Conservation (phyloP, 2,329 filamentous ascomycete genomes). For the Aspergillus puulaauensis region DNA sequence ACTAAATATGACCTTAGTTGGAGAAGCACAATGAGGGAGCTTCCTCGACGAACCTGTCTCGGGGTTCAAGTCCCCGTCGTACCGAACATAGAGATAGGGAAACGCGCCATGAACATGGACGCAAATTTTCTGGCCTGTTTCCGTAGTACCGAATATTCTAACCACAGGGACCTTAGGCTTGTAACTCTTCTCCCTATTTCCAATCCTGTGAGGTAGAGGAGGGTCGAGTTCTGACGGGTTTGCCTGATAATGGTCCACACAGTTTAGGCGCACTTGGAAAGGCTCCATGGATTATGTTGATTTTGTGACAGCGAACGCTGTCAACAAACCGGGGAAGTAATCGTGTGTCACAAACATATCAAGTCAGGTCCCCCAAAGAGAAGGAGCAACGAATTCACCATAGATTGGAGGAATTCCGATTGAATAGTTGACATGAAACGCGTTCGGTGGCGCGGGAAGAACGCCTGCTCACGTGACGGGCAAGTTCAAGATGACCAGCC, state of each 20-base stretch:
- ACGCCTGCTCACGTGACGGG: conserved; percentile 31
- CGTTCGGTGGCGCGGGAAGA: conserved; percentile 22
- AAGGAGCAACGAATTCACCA: not conserved
- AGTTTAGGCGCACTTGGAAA: conserved; percentile 91
- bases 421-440: conserved; percentile 9
- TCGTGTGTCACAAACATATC: conserved; percentile 2
- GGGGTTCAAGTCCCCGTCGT: conserved; percentile 65
- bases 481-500: not conserved
- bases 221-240: conserved; percentile 78
- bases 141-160: conserved; percentile 86
- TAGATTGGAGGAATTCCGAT: not conserved
- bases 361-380: not conserved
- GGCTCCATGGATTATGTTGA: conserved; percentile 57
- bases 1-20: conserved; percentile 50
- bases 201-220: conserved; percentile 66
- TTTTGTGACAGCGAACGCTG: conserved; percentile 19
- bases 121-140: conserved; percentile 93
- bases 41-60: conserved; percentile 60
- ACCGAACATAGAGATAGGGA: conserved; percentile 92
- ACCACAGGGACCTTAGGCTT: conserved; percentile 80
- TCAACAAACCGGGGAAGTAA: conserved; percentile 25
- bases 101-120: conserved; percentile 94
- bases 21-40: not conserved
- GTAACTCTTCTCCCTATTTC: conserved; percentile 58
- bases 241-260: conserved; percentile 91